phyloP scores from a whole-genome alignment of 2,329 filamentous ascomycete species.

The Elsinoe fawcettii region DNA sequence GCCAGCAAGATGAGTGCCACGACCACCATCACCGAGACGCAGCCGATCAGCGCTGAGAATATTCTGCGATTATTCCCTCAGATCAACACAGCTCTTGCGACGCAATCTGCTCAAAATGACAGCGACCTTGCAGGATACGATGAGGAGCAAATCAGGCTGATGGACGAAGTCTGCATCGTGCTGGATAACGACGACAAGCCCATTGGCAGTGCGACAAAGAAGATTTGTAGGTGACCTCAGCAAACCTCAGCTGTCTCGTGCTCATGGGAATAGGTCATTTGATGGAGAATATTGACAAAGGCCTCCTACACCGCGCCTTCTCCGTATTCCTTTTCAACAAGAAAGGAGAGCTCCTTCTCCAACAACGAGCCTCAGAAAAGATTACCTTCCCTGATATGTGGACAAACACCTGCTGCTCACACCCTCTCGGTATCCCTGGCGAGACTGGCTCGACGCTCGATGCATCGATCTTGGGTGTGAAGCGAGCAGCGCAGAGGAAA shows the following conservation, averaged over 20 bases:
- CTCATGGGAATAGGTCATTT: slow-evolving; percentile 62
- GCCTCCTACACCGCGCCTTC: slow-evolving; percentile 92
- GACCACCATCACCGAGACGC: slow-evolving; percentile 25
- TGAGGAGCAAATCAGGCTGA: slow-evolving; percentile 92
- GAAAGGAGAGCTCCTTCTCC: slow-evolving; percentile 82
- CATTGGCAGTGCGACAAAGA: slow-evolving; percentile 96
- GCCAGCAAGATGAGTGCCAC: slow-evolving; percentile 26
- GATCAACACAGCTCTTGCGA: slow-evolving; percentile 54
- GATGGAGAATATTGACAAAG: slow-evolving; percentile 97
- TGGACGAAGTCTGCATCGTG: slow-evolving; percentile 99
- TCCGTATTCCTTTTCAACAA: slow-evolving; percentile 97
- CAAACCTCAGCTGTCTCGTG: not conserved
- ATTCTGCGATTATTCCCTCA: slow-evolving; percentile 86
- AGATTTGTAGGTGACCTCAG: slow-evolving; percentile 63
- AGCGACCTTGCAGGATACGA: slow-evolving; percentile 81
- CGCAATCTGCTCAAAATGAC: slow-evolving; percentile 52
- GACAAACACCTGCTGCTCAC: slow-evolving; percentile 99
- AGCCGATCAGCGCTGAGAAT: slow-evolving; percentile 68
- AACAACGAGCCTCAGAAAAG: slow-evolving; percentile 92
- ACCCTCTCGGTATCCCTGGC: slow-evolving; percentile 81
- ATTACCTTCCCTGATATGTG: slow-evolving; percentile 99
- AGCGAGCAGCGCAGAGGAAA: slow-evolving; percentile 87
- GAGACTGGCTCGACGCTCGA: slow-evolving; percentile 80
- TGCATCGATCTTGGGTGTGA: slow-evolving; percentile 75
- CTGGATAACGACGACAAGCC: slow-evolving; percentile 84